Percentiles rank a stretch among this genome's conserved stretches.
Evolutionary conservation across 441 rosid species (phyloP).

Genomic region (Erodium trifolium): DNA sequence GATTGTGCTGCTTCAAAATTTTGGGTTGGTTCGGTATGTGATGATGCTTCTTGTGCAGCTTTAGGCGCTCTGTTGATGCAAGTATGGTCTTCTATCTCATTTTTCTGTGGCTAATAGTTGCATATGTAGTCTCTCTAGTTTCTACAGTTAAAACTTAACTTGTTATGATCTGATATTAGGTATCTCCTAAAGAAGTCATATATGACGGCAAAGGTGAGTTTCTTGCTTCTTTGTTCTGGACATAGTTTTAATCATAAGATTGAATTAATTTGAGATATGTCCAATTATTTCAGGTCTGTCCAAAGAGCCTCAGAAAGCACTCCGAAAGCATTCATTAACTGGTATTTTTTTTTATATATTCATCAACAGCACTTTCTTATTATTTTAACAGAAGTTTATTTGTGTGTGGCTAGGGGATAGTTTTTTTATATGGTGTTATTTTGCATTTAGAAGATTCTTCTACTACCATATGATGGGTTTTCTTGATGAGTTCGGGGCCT

Average conservation of each 20-base stretch:
- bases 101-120: constrained; percentile 10
- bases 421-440: not conserved
- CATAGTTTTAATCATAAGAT: constrained; percentile 6
- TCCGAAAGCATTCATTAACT: constrained; percentile 59
- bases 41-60: constrained; percentile 78
- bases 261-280: constrained; percentile 11
- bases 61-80: constrained; percentile 93
- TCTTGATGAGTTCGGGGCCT: too few relatives aligned
- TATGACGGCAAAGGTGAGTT: constrained; percentile 69
- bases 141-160: constrained; percentile 14
- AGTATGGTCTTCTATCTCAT: constrained; percentile 37
- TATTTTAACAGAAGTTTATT: not conserved
- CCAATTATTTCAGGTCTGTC: constrained; percentile 59
- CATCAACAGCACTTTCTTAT: not conserved
- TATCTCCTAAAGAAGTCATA: constrained; percentile 91
- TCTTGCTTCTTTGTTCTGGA: constrained; percentile 11
- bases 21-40: constrained; percentile 79
- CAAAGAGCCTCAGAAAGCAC: constrained; percentile 71
- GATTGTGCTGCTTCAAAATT: constrained; percentile 86
- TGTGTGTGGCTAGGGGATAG: not conserved
- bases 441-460: not conserved
- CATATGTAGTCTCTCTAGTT: constrained; percentile 6
- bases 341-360: constrained; percentile 33
- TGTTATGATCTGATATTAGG: constrained; percentile 34
- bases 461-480: too few relatives aligned